Conservation (phyloP, 306 rosid genomes). For the Rosa lucieae region DNA sequence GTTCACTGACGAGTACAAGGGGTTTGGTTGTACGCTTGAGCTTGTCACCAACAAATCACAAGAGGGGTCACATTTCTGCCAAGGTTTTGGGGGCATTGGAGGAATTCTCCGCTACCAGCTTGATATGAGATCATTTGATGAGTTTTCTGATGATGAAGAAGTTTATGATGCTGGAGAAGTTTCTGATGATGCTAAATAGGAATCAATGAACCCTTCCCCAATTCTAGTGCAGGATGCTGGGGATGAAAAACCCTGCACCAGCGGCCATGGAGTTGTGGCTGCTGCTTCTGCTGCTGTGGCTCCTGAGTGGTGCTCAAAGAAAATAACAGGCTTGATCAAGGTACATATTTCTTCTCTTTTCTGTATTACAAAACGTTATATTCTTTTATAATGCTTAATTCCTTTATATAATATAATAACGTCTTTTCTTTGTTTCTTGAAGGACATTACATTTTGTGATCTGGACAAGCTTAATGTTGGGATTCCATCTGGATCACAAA, state of each 20-base stretch:
- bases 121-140: slow-evolving; percentile 47
- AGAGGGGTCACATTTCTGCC: not conserved
- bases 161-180: slow-evolving; percentile 38
- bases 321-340: not conserved
- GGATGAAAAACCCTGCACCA: not conserved
- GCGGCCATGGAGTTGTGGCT: not conserved
- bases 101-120: not conserved
- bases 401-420: not conserved
- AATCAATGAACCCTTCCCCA: slow-evolving; percentile 18
- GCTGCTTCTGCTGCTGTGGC: not conserved
- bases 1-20: not conserved
- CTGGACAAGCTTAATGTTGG: not conserved
- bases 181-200: slow-evolving; percentile 44
- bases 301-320: not conserved
- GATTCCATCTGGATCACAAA: not conserved
- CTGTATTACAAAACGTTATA: not conserved
- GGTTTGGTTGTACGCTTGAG: not conserved
- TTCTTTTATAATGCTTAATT: not conserved
- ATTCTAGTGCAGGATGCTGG: slow-evolving; percentile 17
- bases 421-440: not conserved
- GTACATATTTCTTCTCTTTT: not conserved
- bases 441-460: not conserved
- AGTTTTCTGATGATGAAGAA: slow-evolving; percentile 24
- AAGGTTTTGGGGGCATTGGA: slow-evolving; percentile 3
- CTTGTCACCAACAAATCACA: slow-evolving; percentile 1